phyloP scores from a whole-genome alignment of 441 rosid species.

The Populus hybrid region DNA sequence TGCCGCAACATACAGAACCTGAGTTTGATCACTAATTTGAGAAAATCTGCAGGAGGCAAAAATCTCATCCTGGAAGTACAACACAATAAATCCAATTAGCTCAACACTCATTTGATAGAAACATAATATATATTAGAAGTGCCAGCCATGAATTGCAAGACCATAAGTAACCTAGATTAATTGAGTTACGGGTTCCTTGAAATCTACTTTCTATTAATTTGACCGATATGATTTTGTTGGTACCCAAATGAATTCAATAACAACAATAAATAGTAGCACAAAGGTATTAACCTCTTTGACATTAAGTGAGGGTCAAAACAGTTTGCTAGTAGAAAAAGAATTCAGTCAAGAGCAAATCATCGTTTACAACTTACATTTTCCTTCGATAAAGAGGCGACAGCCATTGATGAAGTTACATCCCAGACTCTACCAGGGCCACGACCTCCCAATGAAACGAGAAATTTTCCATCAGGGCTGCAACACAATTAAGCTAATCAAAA shows the following conservation, averaged over 20 bases:
- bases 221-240: not conserved
- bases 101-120: slow-evolving; percentile 9
- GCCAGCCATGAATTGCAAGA: not conserved
- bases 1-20: slow-evolving; percentile 67
- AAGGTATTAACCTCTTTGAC: not conserved
- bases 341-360: not conserved
- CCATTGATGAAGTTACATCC: slow-evolving; percentile 60
- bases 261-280: not conserved
- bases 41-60: slow-evolving; percentile 83
- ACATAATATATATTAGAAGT: not conserved
- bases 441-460: slow-evolving; percentile 71
- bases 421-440: slow-evolving; percentile 83
- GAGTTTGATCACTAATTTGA: slow-evolving; percentile 38
- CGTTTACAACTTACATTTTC: slow-evolving; percentile 49
- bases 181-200: not conserved
- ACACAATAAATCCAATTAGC: slow-evolving; percentile 23
- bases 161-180: not conserved
- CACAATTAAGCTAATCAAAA: slow-evolving; percentile 22
- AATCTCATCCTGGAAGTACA: slow-evolving; percentile 64
- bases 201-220: not conserved
- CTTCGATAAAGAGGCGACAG: slow-evolving; percentile 59
- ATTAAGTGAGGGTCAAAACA: not conserved
- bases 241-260: not conserved
- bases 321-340: not conserved
- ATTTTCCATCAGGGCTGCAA: slow-evolving; percentile 81